phyloP scores from a whole-genome alignment of 2,329 filamentous ascomycete genomes.

The Colletotrichum theobromicola region DNA sequence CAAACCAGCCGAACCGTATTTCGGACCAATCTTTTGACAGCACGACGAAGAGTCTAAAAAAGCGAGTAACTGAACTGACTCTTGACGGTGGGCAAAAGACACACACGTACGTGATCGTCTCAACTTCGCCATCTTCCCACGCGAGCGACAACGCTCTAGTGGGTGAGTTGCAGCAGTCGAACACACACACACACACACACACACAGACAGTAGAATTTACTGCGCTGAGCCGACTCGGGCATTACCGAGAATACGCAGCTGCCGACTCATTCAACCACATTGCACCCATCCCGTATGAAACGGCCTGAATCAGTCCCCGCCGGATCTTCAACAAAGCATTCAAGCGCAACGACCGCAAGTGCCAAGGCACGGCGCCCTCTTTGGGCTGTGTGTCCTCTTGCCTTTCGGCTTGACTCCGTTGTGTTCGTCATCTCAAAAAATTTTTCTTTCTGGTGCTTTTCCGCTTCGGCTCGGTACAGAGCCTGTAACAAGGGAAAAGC shows the following conservation, averaged over 20 bases:
- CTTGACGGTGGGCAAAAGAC: background rate
- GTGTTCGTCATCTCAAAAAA: background rate
- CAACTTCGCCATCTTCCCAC: background rate
- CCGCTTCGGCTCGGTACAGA: background rate
- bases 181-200: background rate
- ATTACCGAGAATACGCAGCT: background rate
- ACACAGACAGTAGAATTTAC: background rate
- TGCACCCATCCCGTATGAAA: conserved; percentile 13
- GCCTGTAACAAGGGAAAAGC: background rate
- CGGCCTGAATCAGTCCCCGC: conserved; percentile 14
- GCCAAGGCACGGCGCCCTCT: background rate
- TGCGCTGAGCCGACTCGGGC: background rate
- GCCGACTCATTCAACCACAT: background rate
- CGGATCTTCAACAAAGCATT: background rate
- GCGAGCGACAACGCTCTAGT: background rate
- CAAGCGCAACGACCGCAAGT: background rate
- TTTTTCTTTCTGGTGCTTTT: background rate
- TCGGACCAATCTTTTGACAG: background rate
- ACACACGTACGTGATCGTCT: conserved; percentile 10
- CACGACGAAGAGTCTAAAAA: background rate
- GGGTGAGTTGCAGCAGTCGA: background rate
- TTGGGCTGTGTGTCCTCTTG: background rate
- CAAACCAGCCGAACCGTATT: background rate
- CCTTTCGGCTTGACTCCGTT: background rate
- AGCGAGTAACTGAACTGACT: background rate